Evolutionary conservation across 345 rosid species (phyloP).

Genomic region (Eucalyptus pumila): DNA sequence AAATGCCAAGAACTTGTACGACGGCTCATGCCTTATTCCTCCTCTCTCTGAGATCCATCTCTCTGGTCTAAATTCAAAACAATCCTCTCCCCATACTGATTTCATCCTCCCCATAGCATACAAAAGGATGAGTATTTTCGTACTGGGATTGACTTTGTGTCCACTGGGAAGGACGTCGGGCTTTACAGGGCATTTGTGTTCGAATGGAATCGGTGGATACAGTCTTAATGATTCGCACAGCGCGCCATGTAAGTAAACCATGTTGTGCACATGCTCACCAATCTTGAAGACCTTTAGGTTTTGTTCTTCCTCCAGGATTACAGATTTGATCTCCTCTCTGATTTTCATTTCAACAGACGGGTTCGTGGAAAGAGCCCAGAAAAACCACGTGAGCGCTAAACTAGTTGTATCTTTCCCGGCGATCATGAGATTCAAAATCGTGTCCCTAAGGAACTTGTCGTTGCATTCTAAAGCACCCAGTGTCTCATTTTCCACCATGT

Average conservation of each 20-base stretch:
- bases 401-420: conserved; percentile 45
- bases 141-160: conserved; percentile 1
- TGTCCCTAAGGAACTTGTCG: conserved; percentile 43
- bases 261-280: not conserved
- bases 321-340: conserved; percentile 24
- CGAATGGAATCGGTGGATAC: conserved; percentile 15
- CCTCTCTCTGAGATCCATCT: conserved; percentile 21
- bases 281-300: not conserved
- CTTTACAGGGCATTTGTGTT: conserved; percentile 4
- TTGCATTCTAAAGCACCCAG: not conserved
- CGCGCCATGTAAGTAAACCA: conserved; percentile 23
- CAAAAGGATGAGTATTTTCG: not conserved
- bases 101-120: conserved; percentile 20
- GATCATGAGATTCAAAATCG: conserved; percentile 26
- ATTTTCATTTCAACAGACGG: conserved; percentile 18
- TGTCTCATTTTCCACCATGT: not conserved
- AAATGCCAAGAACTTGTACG: conserved; percentile 46
- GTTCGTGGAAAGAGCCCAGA: conserved; percentile 22
- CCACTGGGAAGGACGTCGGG: conserved; percentile 26
- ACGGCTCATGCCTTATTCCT: conserved; percentile 21
- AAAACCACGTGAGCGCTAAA: conserved; percentile 36
- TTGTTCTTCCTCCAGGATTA: not conserved
- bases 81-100: conserved; percentile 22
- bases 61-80: conserved; percentile 23
- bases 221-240: conserved; percentile 20